phyloP scores from a whole-genome alignment of 805 yeast species.

The Ogataea paraovalis region DNA sequence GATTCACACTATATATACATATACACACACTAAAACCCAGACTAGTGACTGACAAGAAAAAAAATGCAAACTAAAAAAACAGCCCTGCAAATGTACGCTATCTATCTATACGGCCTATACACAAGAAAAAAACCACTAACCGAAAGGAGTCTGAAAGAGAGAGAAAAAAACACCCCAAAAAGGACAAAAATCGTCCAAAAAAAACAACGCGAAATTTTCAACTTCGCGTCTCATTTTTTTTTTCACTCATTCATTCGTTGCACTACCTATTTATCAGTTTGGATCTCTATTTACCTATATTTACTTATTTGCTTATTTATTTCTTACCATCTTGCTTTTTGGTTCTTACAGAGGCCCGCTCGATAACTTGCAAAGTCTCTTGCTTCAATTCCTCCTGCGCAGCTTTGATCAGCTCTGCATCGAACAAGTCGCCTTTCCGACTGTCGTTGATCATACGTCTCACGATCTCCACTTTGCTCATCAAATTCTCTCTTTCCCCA shows the following conservation, averaged over 20 bases:
- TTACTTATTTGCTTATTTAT: not conserved
- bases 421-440: constrained; percentile 27
- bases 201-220: not conserved
- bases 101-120: too few relatives aligned
- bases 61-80: too few relatives aligned
- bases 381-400: constrained; percentile 34
- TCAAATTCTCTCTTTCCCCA: constrained; percentile 13
- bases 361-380: constrained; percentile 26
- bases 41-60: too few relatives aligned
- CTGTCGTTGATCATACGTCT: constrained; percentile 28
- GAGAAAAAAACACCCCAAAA: too few relatives aligned
- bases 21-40: too few relatives aligned
- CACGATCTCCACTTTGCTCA: constrained; percentile 22
- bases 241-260: not conserved
- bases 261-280: not conserved
- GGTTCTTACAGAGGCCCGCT: constrained; percentile 23
- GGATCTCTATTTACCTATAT: not conserved
- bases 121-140: too few relatives aligned
- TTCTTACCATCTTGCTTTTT: not conserved
- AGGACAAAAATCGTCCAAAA: constrained; percentile 2
- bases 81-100: too few relatives aligned
- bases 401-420: constrained; percentile 28
- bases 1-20: too few relatives aligned
- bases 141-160: too few relatives aligned
- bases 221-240: not conserved